Conservation (phyloP, 169 alveolate genomes). For the Plasmodium knowlesi region DNA sequence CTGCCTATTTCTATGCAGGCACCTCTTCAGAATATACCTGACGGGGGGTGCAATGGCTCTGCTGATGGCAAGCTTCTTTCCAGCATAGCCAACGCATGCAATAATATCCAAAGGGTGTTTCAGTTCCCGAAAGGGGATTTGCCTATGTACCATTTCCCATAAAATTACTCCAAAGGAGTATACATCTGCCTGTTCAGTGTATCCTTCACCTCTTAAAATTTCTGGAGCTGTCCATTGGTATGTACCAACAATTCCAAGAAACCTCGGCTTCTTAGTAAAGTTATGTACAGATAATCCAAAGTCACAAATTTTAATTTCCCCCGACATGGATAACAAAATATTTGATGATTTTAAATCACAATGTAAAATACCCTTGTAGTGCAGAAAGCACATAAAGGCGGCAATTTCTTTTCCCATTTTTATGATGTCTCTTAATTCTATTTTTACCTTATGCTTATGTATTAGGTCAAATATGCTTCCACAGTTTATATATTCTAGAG, state of each 20-base stretch:
- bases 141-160: conserved; percentile 86
- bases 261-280: conserved; percentile 75
- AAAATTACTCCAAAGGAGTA: conserved; percentile 88
- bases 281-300: conserved; percentile 87
- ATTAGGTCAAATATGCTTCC: conserved; percentile 83
- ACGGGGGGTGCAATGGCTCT: conserved; percentile 9
- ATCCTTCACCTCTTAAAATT: conserved; percentile 84
- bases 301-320: conserved; percentile 90
- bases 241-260: conserved; percentile 84
- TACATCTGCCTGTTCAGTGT: conserved; percentile 86
- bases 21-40: conserved; percentile 17
- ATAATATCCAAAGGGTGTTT: conserved; percentile 76
- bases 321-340: conserved; percentile 86
- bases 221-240: conserved; percentile 90
- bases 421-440: conserved; percentile 77
- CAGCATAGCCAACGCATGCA: conserved; percentile 79
- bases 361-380: conserved; percentile 87
- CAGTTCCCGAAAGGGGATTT: conserved; percentile 83
- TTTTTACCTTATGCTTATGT: conserved; percentile 75
- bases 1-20: conserved; percentile 40
- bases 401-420: conserved; percentile 85
- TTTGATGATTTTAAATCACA: conserved; percentile 88
- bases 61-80: conserved; percentile 25
- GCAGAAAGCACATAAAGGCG: conserved; percentile 85
- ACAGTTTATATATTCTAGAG: conserved; percentile 86